Evolutionary conservation across 805 yeast genomes (phyloP).

Genomic region (Yarrowia divulgata): DNA sequence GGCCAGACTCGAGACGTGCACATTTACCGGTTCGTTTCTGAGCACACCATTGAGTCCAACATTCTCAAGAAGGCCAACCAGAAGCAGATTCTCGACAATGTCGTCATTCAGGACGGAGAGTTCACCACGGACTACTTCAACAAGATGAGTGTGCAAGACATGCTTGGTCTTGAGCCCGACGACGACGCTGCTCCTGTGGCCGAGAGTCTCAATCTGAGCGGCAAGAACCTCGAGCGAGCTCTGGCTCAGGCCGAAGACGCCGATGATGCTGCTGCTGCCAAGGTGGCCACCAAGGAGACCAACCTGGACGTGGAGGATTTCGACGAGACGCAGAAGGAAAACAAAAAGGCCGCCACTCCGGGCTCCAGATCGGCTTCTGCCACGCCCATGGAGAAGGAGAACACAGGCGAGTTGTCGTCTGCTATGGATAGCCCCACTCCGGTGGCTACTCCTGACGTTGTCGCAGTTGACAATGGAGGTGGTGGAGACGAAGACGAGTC

Average conservation of each 20-base stretch:
- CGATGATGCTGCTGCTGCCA: slow-evolving; percentile 78
- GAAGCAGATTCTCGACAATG: slow-evolving; percentile 90
- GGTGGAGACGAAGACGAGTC: slow-evolving; percentile 40
- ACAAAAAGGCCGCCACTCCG: slow-evolving; percentile 40
- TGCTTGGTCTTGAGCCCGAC: slow-evolving; percentile 67
- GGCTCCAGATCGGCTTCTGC: slow-evolving; percentile 45
- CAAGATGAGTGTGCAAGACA: slow-evolving; percentile 82
- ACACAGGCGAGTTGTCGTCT: slow-evolving; percentile 41
- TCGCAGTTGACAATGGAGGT: neutral
- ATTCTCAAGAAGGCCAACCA: slow-evolving; percentile 93
- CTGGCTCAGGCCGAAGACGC: slow-evolving; percentile 95
- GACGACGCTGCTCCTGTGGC: slow-evolving; percentile 48
- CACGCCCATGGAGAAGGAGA: slow-evolving; percentile 42
- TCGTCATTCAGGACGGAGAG: slow-evolving; percentile 96
- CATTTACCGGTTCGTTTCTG: slow-evolving; percentile 94
- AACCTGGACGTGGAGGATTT: slow-evolving; percentile 88
- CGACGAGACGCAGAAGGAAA: slow-evolving; percentile 55
- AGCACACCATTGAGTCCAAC: slow-evolving; percentile 94
- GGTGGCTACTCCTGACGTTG: slow-evolving; percentile 18
- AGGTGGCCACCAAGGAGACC: slow-evolving; percentile 83
- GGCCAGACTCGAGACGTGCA: slow-evolving; percentile 99
- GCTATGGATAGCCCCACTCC: slow-evolving; percentile 40
- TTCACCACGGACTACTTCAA: slow-evolving; percentile 96
- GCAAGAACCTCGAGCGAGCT: slow-evolving; percentile 57
- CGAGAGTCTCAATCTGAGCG: slow-evolving; percentile 49